Evolutionary conservation across 2,329 filamentous ascomycete species (phyloP).

Genomic region (Furcasterigmium furcatum): DNA sequence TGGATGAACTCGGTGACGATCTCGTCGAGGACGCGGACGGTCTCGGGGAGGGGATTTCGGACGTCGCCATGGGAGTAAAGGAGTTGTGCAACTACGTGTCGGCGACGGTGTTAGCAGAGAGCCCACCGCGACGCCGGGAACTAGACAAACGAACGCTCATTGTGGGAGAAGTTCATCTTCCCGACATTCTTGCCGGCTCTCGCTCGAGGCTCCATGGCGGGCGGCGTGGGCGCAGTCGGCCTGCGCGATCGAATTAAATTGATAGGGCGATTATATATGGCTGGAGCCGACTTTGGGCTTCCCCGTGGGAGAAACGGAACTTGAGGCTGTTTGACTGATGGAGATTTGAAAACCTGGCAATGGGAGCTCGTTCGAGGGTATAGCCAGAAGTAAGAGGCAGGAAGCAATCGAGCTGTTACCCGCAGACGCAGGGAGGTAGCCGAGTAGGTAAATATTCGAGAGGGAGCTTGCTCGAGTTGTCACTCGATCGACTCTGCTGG

Average conservation of each 20-base stretch:
- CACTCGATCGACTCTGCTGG: not conserved
- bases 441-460: too few relatives aligned
- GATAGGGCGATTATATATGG: too few relatives aligned
- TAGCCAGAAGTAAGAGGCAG: too few relatives aligned
- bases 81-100: slow-evolving; percentile 60
- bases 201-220: slow-evolving; percentile 71
- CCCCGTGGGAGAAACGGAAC: too few relatives aligned
- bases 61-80: slow-evolving; percentile 81
- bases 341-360: too few relatives aligned
- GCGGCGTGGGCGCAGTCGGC: not conserved
- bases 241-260: not conserved
- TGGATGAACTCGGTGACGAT: slow-evolving; percentile 97
- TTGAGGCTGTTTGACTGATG: too few relatives aligned
- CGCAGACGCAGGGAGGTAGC: too few relatives aligned
- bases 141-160: slow-evolving; percentile 56
- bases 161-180: slow-evolving; percentile 74
- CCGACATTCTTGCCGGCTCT: slow-evolving; percentile 77
- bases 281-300: too few relatives aligned
- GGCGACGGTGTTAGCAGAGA: slow-evolving; percentile 1
- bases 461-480: not conserved
- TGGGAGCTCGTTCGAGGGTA: too few relatives aligned
- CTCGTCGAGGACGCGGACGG: slow-evolving; percentile 85
- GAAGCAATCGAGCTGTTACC: too few relatives aligned
- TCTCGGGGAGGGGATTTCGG: slow-evolving; percentile 74
- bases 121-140: not conserved